Base-by-base conservation (phyloP, 2,329 filamentous ascomycete genomes). In the Aureobasidium mangrovei region DNA sequence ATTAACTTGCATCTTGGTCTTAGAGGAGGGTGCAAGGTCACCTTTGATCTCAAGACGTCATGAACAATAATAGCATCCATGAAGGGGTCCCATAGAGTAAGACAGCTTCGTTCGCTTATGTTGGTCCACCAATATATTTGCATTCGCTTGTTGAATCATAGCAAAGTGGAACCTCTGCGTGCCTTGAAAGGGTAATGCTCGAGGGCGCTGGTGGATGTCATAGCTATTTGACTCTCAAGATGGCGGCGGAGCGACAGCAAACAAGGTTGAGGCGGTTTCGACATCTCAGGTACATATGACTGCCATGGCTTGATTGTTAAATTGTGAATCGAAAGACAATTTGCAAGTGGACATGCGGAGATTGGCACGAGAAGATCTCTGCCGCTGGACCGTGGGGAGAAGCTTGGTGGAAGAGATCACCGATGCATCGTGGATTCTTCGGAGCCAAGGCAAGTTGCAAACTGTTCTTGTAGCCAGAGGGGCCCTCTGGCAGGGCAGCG, bases 71-170 rank as follows among this genome's bases (percentile, higher is more conserved):
- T 27, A 29, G 26, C 4, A 38, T 36, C 26, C 24, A 38, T 9
- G 31, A 44, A 18, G 7, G 31, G 35, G 24, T 26, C 32, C 28
- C 1, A 18, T 18, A 18, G 18, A 42, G 38, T 52, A 38, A 52
- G 47, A 52, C 47, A 52, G 26, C 35, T 27, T 4, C 38, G 29
- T 33, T 52, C 47, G 38, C 47, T 52, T 32, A 52, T 3, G 27
- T 5, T 33, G n/a, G 8, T 27, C 12, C 41, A 27, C 35, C 47
- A 52, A 42, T 52, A 35, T 2, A 42, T 35, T 24, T 18, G 28
- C 35, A 32, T 9, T 52, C 47, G 47, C 47, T 42, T 52, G 29
- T 27, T 52, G 47, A 52, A 35, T 35, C 39, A 35, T 35, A 35
- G 38, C 28, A 36, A 35, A 28, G 4, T 12, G 4, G 39, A 52